phyloP scores from a whole-genome alignment of 345 rosid species.

The Noccaea caerulescens region DNA sequence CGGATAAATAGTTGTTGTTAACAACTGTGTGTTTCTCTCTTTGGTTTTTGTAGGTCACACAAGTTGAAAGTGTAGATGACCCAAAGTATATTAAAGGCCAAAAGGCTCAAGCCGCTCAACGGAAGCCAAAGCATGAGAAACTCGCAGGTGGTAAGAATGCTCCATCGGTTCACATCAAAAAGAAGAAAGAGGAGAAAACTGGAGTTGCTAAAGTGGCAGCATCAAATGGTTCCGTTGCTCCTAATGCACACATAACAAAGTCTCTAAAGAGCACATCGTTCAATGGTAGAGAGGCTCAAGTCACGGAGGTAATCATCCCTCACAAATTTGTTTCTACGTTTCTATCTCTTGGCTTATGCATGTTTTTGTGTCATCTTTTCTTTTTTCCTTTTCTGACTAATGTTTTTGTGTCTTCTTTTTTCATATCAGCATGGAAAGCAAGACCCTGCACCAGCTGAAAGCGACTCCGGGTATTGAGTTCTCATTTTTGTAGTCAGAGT shows the following conservation, averaged over 20 bases:
- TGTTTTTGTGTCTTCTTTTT: slow-evolving; percentile 37
- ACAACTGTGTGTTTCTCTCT: slow-evolving; percentile 2
- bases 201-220: slow-evolving; percentile 41
- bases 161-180: slow-evolving; percentile 53
- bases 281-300: slow-evolving; percentile 54
- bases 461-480: slow-evolving; percentile 53
- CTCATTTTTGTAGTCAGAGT: slow-evolving; percentile 7
- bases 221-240: slow-evolving; percentile 62
- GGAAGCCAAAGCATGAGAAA: slow-evolving; percentile 61
- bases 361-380: slow-evolving; percentile 2
- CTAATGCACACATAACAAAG: slow-evolving; percentile 49
- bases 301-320: slow-evolving; percentile 52
- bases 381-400: slow-evolving; percentile 36
- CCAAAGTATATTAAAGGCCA: slow-evolving; percentile 45
- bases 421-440: slow-evolving; percentile 64
- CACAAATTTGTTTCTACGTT: slow-evolving; percentile 1
- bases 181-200: slow-evolving; percentile 51
- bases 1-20: slow-evolving; percentile 2
- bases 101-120: slow-evolving; percentile 54
- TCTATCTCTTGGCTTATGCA: not conserved
- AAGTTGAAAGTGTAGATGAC: slow-evolving; percentile 45
- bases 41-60: slow-evolving; percentile 49
- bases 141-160: slow-evolving; percentile 46
- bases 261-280: slow-evolving; percentile 57
- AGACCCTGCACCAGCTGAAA: slow-evolving; percentile 53